Conservation (phyloP, 1,284 basidiomycete genomes). For the Takashimella tepidaria region DNA sequence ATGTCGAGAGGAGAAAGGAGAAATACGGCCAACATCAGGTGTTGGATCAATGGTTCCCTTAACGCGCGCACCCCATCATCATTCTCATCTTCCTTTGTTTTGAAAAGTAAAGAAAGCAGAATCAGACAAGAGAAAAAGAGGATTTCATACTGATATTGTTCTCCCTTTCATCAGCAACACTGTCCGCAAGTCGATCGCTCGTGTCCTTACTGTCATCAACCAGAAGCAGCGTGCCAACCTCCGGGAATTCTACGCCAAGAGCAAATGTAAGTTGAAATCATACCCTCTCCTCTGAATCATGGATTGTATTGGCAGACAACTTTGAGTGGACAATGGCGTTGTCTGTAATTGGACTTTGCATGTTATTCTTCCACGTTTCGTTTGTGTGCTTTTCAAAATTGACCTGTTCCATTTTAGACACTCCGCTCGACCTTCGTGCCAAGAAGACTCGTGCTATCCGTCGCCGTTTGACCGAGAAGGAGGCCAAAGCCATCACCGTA, state of each 20-base stretch:
- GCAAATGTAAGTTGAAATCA: conserved; percentile 42
- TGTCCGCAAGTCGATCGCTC: conserved; percentile 98
- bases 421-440: conserved; percentile 92
- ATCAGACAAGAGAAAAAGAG: no score
- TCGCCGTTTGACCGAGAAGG: conserved; percentile 85
- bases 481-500: conserved; percentile 74
- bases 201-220: conserved; percentile 98
- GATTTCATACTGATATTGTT: no score
- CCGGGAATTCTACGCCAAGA: conserved; percentile 98
- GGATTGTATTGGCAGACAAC: no score
- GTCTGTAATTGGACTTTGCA: no score
- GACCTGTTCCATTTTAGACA: conserved; percentile 48
- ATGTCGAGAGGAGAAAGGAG: no score
- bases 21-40: no score
- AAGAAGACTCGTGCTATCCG: conserved; percentile 99
- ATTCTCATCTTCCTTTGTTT: no score
- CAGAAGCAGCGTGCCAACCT: conserved; percentile 96
- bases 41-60: no score
- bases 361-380: not conserved
- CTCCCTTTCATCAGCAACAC: conserved; percentile 61
- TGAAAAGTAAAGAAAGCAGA: no score
- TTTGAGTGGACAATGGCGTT: no score
- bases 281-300: not conserved
- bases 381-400: not conserved
- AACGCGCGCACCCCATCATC: no score